Percentiles rank a stretch among this genome's conserved stretches.
Evolutionary conservation across 495 filamentous ascomycete genomes (phyloP).

Genomic region (Neurospora sp.): DNA sequence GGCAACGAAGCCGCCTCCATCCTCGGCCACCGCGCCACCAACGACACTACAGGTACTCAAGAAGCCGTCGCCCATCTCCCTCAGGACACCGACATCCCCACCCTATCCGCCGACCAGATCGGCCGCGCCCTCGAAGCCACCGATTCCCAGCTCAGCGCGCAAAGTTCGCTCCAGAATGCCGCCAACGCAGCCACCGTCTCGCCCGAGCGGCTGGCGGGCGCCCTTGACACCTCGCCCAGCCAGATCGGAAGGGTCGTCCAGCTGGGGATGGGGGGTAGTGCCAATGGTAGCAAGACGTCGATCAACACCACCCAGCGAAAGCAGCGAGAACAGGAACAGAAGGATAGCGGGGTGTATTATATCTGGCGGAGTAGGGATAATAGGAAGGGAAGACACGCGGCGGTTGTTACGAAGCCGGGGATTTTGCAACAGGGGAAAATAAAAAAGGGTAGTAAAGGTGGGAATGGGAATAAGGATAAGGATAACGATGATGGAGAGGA

Average conservation of each 20-base stretch:
- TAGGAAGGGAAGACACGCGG: conserved; percentile 54
- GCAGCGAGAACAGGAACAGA: background rate
- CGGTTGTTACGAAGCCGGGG: conserved; percentile 32
- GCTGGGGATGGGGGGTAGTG: background rate
- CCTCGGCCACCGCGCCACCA: background rate
- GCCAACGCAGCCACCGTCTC: background rate
- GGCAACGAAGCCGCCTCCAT: background rate
- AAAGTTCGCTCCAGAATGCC: background rate
- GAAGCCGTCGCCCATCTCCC: background rate
- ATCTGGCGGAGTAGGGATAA: conserved; percentile 55
- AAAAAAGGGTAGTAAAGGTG: background rate
- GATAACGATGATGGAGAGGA: background rate
- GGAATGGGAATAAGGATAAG: background rate
- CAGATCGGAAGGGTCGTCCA: background rate
- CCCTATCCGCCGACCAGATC: background rate
- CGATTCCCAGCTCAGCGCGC: background rate
- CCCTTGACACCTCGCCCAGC: background rate
- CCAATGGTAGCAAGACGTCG: background rate
- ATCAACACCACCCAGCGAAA: background rate
- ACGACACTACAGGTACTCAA: background rate
- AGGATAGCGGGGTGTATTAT: conserved; percentile 9
- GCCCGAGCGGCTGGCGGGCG: background rate
- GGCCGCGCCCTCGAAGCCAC: background rate
- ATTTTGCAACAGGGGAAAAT: background rate
- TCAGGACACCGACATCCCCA: background rate